These are phyloP conservation scores for Austroboletus eburneus DNA, from an alignment of 768 basidiomycete genomes.

Conservation along the genomic window DNA sequence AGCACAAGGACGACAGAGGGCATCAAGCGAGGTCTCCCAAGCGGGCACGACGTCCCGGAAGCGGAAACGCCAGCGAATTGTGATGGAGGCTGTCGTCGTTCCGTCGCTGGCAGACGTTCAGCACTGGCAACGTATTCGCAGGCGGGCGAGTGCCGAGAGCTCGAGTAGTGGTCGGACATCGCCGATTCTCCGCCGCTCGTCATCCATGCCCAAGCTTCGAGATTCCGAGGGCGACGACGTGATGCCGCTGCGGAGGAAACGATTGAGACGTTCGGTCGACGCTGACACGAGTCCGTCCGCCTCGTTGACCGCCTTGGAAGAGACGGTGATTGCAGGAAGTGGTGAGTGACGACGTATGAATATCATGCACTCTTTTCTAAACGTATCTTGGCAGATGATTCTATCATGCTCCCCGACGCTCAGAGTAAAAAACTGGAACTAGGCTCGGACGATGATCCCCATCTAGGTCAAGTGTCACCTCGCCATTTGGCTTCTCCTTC, in stretches of 20 bases:
- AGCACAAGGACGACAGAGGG: not conserved
- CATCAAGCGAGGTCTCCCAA: slow-evolving; percentile 4
- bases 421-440: slow-evolving; percentile 17
- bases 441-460: slow-evolving; percentile 63
- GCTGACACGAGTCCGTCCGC: slow-evolving; percentile 12
- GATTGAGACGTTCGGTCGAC: slow-evolving; percentile 22
- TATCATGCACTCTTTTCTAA: slow-evolving; percentile 4
- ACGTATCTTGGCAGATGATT: slow-evolving; percentile 38
- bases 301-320: slow-evolving; percentile 20
- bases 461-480: slow-evolving; percentile 65
- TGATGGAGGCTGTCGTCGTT: slow-evolving; percentile 52
- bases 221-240: slow-evolving; percentile 15
- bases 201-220: slow-evolving; percentile 20
- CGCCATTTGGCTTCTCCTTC: slow-evolving; percentile 62
- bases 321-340: slow-evolving; percentile 32
- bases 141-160: slow-evolving; percentile 18
- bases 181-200: slow-evolving; percentile 22
- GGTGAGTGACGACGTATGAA: slow-evolving; percentile 19
- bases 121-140: slow-evolving; percentile 17
- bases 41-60: slow-evolving; percentile 11
- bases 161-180: slow-evolving; percentile 3
- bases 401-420: slow-evolving; percentile 34
- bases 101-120: slow-evolving; percentile 34
- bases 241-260: slow-evolving; percentile 16
- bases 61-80: slow-evolving; percentile 46